Percentiles rank a stretch among this genome's conserved stretches.
phyloP scores from a whole-genome alignment of 2,329 filamentous ascomycete species.

The Penicillium frequentans region DNA sequence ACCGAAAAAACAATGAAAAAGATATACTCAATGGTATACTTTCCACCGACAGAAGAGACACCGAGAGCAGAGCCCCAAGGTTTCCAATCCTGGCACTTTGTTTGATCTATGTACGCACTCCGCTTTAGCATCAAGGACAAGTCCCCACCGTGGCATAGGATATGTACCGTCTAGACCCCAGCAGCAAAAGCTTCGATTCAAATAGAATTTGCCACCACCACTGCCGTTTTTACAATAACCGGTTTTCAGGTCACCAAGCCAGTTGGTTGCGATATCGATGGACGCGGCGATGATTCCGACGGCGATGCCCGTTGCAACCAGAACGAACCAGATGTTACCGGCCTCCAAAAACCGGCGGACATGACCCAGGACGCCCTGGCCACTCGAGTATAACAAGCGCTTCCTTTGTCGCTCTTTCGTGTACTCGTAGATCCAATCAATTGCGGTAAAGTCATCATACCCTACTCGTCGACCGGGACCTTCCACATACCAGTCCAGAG shows the following conservation, averaged over 20 bases:
- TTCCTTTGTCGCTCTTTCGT: slow-evolving; percentile 90
- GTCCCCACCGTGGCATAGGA: background rate
- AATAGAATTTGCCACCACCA: slow-evolving; percentile 83
- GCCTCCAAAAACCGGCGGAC: slow-evolving; percentile 73
- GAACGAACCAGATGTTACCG: slow-evolving; percentile 87
- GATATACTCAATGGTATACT: slow-evolving; percentile 82
- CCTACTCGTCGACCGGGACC: slow-evolving; percentile 85
- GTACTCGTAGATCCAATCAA: slow-evolving; percentile 99
- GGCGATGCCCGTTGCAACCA: slow-evolving; percentile 80
- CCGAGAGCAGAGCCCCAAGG: slow-evolving; percentile 78
- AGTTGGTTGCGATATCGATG: slow-evolving; percentile 89
- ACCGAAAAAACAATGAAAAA: slow-evolving; percentile 86
- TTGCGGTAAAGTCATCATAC: slow-evolving; percentile 94
- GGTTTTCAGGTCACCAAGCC: slow-evolving; percentile 88
- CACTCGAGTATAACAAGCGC: slow-evolving; percentile 69
- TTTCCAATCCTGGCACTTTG: slow-evolving; percentile 83
- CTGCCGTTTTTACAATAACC: slow-evolving; percentile 78
- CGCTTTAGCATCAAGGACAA: slow-evolving; percentile 12
- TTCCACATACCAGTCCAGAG: slow-evolving; percentile 81
- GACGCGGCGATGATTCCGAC: slow-evolving; percentile 81
- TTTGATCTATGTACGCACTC: slow-evolving; percentile 53
- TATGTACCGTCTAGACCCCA: slow-evolving; percentile 74
- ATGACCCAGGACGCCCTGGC: slow-evolving; percentile 71
- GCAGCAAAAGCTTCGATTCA: slow-evolving; percentile 91
- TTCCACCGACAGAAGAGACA: slow-evolving; percentile 63